Conservation (phyloP, 345 rosid species). For the Murraya paniculata region DNA sequence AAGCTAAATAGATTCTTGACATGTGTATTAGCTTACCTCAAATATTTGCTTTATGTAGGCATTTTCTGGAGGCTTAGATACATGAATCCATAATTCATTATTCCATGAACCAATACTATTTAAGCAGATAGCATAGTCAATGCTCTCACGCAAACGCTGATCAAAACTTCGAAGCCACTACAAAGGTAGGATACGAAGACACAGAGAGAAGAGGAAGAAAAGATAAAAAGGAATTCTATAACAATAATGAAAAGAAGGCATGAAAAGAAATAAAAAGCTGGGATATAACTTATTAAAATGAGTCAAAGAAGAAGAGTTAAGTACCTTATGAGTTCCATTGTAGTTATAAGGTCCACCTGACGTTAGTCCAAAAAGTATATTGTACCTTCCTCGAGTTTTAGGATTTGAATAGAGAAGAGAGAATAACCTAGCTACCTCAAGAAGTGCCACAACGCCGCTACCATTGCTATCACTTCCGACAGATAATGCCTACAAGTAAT, state of each 20-base stretch:
- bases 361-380: conserved; percentile 88
- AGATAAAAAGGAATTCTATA: conserved; percentile 6
- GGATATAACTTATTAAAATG: conserved; percentile 1
- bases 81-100: conserved; percentile 66
- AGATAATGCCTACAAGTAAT: conserved; percentile 70
- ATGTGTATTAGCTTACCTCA: conserved; percentile 52
- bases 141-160: conserved; percentile 92
- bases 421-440: conserved; percentile 93
- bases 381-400: conserved; percentile 92
- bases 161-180: conserved; percentile 99
- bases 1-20: conserved; percentile 3
- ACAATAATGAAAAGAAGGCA: not conserved
- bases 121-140: conserved; percentile 97
- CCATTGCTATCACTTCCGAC: conserved; percentile 98
- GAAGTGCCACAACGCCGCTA: conserved; percentile 91
- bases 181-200: conserved; percentile 22
- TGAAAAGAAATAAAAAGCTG: not conserved
- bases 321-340: conserved; percentile 94
- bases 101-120: conserved; percentile 92
- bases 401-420: conserved; percentile 90
- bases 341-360: conserved; percentile 98
- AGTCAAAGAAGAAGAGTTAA: conserved; percentile 17
- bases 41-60: conserved; percentile 84
- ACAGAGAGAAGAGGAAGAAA: not conserved
- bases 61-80: conserved; percentile 96